phyloP scores from a whole-genome alignment of 1,139 yeast species.

The Geotrichum citri-aurantii region DNA sequence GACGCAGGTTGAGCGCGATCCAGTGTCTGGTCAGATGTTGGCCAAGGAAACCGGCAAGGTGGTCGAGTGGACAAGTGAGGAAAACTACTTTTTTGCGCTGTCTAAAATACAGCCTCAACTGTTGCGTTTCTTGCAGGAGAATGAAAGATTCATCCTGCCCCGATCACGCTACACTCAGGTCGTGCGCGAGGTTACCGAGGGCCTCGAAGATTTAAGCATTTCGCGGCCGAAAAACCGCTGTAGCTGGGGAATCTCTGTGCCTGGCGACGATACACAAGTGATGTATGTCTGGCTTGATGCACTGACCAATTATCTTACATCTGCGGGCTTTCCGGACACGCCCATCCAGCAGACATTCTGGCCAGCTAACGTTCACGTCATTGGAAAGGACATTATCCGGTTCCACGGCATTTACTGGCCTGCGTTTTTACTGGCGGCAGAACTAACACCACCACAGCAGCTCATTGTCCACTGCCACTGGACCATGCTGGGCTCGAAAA shows the following conservation, averaged over 20 bases:
- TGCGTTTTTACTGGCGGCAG: slow-evolving; percentile 79
- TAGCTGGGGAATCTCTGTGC: slow-evolving; percentile 89
- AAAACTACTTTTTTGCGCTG: slow-evolving; percentile 78
- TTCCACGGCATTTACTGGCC: slow-evolving; percentile 97
- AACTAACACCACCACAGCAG: slow-evolving; percentile 59
- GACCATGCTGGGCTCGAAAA: slow-evolving; percentile 82
- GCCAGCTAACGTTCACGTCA: slow-evolving; percentile 69
- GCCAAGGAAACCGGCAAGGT: slow-evolving; percentile 73
- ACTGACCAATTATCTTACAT: slow-evolving; percentile 72
- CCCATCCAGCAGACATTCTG: slow-evolving; percentile 30
- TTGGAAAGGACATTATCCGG: slow-evolving; percentile 78
- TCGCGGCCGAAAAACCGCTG: slow-evolving; percentile 77
- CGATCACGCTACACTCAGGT: slow-evolving; percentile 49
- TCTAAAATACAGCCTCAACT: slow-evolving; percentile 54
- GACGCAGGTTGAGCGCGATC: slow-evolving; percentile 55
- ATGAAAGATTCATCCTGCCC: slow-evolving; percentile 60
- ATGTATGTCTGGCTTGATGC: slow-evolving; percentile 99
- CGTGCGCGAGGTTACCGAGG: slow-evolving; percentile 50
- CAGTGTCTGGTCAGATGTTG: slow-evolving; percentile 40
- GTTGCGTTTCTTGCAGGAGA: slow-evolving; percentile 43
- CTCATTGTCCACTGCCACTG: slow-evolving; percentile 92
- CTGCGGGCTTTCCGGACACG: slow-evolving; percentile 58
- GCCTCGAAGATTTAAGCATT: slow-evolving; percentile 65
- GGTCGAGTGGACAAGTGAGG: slow-evolving; percentile 72
- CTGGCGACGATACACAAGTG: slow-evolving; percentile 67